Percentiles rank a stretch among this genome's conserved stretches.
phyloP scores from a whole-genome alignment of 495 filamentous ascomycete species.

The Penicillium longicatenatum region DNA sequence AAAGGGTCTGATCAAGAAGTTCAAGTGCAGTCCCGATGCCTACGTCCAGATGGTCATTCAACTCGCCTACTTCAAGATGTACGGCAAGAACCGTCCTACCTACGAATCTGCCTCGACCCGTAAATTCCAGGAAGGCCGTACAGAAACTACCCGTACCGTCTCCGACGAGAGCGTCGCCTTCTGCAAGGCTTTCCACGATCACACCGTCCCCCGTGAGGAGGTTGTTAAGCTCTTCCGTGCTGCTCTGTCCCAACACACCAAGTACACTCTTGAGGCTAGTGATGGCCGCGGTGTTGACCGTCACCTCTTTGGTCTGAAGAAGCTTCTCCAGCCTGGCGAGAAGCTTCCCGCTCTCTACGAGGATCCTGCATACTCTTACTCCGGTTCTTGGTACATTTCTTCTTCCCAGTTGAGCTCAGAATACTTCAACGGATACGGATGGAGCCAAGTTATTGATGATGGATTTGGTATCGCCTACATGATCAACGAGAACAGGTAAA shows the following conservation, averaged over 20 bases:
- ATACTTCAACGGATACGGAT: constrained; percentile 99
- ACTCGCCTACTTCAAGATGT: constrained; percentile 98
- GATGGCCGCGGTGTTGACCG: constrained; percentile 95
- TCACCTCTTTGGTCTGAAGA: constrained; percentile 96
- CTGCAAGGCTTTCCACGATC: constrained; percentile 81
- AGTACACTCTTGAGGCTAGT: constrained; percentile 85
- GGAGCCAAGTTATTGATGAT: constrained; percentile 96
- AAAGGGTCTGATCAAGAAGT: constrained; percentile 99
- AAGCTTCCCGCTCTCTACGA: constrained; percentile 78
- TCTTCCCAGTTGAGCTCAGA: constrained; percentile 90
- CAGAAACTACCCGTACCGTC: constrained; percentile 91
- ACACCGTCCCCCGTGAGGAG: constrained; percentile 58
- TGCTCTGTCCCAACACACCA: constrained; percentile 78
- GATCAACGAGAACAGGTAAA: constrained; percentile 93
- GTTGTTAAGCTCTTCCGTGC: constrained; percentile 75
- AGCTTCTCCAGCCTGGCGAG: constrained; percentile 79
- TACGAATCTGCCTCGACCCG: constrained; percentile 97
- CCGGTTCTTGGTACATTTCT: constrained; percentile 83
- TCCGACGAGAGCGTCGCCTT: constrained; percentile 91
- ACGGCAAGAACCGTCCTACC: constrained; percentile 94
- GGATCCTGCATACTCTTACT: constrained; percentile 86
- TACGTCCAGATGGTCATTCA: constrained; percentile 99
- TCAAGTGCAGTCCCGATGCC: constrained; percentile 96
- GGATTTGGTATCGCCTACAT: constrained; percentile 99
- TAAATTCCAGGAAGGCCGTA: constrained; percentile 93